A percentile compares a stretch with the other conserved stretches of the same genome.
Conservation (phyloP, 805 yeast genomes). For the Ogataea henricii region DNA sequence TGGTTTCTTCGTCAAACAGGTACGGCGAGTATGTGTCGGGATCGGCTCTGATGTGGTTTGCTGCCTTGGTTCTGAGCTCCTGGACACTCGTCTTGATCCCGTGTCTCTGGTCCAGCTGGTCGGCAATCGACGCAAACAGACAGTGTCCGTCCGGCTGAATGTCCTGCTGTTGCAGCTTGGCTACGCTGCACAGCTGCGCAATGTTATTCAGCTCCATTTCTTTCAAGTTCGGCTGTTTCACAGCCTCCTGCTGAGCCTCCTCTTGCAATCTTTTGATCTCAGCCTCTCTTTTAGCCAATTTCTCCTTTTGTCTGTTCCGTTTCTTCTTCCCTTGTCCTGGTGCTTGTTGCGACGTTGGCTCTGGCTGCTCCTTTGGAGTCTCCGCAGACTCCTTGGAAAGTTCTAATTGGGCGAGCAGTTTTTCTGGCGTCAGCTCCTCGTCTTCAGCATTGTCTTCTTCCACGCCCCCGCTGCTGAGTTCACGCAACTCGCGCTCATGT, state of each 20-base stretch:
- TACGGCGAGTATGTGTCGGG: conserved; percentile 78
- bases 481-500: conserved; percentile 56
- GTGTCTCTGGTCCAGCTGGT: conserved; percentile 67
- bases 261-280: conserved; percentile 60
- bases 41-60: conserved; percentile 61
- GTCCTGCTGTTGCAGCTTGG: conserved; percentile 59
- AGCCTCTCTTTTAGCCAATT: conserved; percentile 74
- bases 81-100: conserved; percentile 40
- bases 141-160: conserved; percentile 94
- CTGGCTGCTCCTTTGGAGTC: conserved; percentile 14
- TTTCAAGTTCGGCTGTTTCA: conserved; percentile 62
- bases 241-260: conserved; percentile 75
- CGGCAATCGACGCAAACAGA: conserved; percentile 80
- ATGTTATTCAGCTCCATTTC: conserved; percentile 72
- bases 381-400: conserved; percentile 35
- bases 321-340: conserved; percentile 38
- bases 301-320: conserved; percentile 83
- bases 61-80: conserved; percentile 65
- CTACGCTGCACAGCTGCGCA: conserved; percentile 49
- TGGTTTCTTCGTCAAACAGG: conserved; percentile 75
- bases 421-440: conserved; percentile 65
- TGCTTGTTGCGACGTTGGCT: too few species aligned
- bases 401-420: conserved; percentile 60
- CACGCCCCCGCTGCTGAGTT: conserved; percentile 12
- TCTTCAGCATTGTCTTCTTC: conserved; percentile 28